A percentile compares a stretch with the other conserved stretches of the same genome.
Evolutionary conservation across 2,329 filamentous ascomycete species (phyloP).

Genomic region (Diaporthe australafricana): DNA sequence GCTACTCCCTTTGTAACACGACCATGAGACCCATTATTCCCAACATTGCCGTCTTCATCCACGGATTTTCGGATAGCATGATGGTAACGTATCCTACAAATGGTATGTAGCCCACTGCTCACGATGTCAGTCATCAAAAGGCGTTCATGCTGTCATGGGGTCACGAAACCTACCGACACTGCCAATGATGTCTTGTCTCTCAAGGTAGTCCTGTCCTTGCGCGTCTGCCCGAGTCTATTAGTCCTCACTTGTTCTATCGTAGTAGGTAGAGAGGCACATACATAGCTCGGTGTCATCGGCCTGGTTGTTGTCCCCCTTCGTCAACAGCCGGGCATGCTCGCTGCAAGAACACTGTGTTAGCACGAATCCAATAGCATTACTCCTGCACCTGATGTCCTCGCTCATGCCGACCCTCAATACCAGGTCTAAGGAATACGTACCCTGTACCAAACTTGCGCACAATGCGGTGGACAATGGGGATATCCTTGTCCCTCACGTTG

Average conservation of each 20-base stretch:
- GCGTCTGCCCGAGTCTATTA: conserved; percentile 64
- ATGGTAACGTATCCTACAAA: conserved; percentile 98
- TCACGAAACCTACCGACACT: conserved; percentile 66
- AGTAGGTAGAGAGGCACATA: not conserved
- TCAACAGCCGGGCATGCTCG: conserved; percentile 78
- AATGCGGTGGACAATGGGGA: conserved; percentile 95
- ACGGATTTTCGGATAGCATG: conserved; percentile 92
- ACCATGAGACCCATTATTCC: conserved; percentile 96
- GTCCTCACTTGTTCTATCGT: not conserved
- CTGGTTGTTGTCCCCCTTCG: conserved; percentile 96
- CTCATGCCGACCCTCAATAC: not conserved
- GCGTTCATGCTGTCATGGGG: not conserved
- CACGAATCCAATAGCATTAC: not conserved
- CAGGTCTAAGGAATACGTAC: conserved; percentile 48
- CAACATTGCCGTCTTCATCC: conserved; percentile 95
- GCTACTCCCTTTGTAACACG: conserved; percentile 86
- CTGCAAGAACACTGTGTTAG: conserved; percentile 46
- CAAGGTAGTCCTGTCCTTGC: conserved; percentile 85
- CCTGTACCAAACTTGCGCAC: conserved; percentile 78
- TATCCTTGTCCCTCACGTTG: conserved; percentile 92
- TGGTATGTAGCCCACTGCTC: conserved; percentile 81
- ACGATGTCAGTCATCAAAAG: not conserved
- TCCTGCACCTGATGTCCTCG: not conserved
- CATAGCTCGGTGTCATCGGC: conserved; percentile 87
- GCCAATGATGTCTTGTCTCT: conserved; percentile 90